phyloP scores from a whole-genome alignment of 352 stramenopile species.

The Phytopythium cucurbitacearum region DNA sequence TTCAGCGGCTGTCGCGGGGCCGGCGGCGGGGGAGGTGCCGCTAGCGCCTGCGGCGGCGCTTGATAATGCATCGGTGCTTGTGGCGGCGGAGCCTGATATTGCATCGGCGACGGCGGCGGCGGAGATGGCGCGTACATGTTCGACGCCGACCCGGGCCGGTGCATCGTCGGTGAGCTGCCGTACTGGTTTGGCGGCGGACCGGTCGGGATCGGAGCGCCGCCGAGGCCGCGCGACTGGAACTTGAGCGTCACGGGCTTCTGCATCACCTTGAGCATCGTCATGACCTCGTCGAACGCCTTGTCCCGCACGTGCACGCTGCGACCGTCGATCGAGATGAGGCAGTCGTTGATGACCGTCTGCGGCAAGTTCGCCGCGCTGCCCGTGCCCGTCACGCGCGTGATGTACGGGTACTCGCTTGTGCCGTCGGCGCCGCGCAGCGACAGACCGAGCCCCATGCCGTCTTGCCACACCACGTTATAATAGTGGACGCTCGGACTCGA shows the following conservation, averaged over 20 bases:
- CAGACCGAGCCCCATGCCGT: conserved; percentile 65
- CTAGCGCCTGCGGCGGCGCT: conserved; percentile 19
- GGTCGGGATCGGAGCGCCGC: conserved; percentile 1
- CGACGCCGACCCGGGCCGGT: conserved; percentile 9
- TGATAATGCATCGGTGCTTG: conserved; percentile 16
- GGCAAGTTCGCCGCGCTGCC: conserved; percentile 78
- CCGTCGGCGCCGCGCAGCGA: conserved; percentile 71
- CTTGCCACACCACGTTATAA: conserved; percentile 84
- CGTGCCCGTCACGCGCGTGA: conserved; percentile 80
- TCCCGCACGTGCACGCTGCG: conserved; percentile 73
- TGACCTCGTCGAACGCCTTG: conserved; percentile 86
- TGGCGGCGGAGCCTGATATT: conserved; percentile 9
- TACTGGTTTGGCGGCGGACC: conserved; percentile 5
- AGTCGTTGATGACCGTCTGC: conserved; percentile 69
- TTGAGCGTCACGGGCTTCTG: conserved; percentile 82
- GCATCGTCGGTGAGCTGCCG: background rate
- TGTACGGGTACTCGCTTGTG: conserved; percentile 81
- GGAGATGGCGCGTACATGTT: conserved; percentile 15
- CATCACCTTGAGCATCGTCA: conserved; percentile 85
- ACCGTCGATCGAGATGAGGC: conserved; percentile 75
- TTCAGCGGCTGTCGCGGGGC: conserved; percentile 30
- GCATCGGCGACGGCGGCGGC: conserved; percentile 7
- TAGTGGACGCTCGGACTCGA: conserved; percentile 37
- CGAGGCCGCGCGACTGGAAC: conserved; percentile 59
- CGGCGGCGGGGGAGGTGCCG: conserved; percentile 11